Evolutionary conservation across 352 stramenopile species (phyloP), one percentile per base, ranked within the genome.

Genomic region (Globisporangium viniferum): DNA sequence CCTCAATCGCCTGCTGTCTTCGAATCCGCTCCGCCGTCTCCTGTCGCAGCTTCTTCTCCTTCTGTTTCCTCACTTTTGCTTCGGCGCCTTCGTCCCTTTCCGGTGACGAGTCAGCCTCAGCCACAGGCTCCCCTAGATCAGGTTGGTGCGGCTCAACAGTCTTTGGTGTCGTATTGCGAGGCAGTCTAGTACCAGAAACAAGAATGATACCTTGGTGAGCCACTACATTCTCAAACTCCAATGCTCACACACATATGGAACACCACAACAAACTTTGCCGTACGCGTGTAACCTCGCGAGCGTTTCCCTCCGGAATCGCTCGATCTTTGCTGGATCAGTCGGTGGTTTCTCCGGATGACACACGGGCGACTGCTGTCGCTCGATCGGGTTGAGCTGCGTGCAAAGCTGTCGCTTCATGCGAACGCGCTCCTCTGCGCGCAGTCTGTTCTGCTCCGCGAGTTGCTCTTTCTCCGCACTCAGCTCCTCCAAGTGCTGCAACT

Each of bases 21-120:
- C 74, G 77, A 35, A 93, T 66, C 3, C 82, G 67, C 20, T 77
- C 67, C 1, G 71, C 62, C 8, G 84, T 93, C 69, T 91, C 81
- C 54, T 76, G 60, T 2, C 83, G 74, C 9, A 86, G 66, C 41
- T 73, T 81, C 61, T 80, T 82, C 56, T 86, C 80, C 0, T 72
- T 69, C 0, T 73, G 36, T 36, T 73, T 82, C 15, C 71, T 44
- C 39, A 1, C 58, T 8, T 84, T 49, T 10, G 60, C 56, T 31
- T 79, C 73, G 0, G 57, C 41, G 12, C 79, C 71, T 53, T 77
- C 73, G 24, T 67, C 69, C n/a, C 59, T 62, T 12, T 73, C 64
- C 15, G 39, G 24, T 5, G 39, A 41, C 9, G 44, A 60, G 8
- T 60, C 35, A 6, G 8, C 5, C 6, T 56, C 65, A 14, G 48